Evolutionary conservation across 805 yeast species (phyloP).

Genomic region (Tetrapisispora arboricola): DNA sequence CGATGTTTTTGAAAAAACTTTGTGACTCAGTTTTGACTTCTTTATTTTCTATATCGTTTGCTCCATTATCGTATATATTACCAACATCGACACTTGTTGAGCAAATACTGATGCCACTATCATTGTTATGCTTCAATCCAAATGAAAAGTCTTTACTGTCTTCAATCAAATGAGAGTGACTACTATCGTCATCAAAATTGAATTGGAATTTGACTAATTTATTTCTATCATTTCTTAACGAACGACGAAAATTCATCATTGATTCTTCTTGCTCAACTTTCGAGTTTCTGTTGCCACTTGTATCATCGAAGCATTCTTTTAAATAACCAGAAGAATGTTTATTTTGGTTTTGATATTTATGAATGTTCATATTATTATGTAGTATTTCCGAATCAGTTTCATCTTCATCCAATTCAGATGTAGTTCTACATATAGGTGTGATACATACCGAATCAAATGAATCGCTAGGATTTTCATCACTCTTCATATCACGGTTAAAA

Average conservation of each 20-base stretch:
- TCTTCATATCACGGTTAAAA: no score
- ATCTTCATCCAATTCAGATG: background rate
- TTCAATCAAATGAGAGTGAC: background rate
- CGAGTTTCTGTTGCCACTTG: background rate
- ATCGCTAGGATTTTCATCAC: no score
- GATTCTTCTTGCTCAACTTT: background rate
- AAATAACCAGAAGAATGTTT: background rate
- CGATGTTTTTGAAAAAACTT: slow-evolving; percentile 1
- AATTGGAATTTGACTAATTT: slow-evolving; percentile 1
- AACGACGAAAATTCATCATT: background rate
- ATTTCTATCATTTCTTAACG: background rate
- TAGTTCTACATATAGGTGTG: slow-evolving; percentile 1
- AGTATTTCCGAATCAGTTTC: background rate
- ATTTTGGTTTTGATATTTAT: background rate
- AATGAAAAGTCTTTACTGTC: slow-evolving; percentile 1
- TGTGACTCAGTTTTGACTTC: background rate
- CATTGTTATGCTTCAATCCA: background rate
- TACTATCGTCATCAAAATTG: background rate
- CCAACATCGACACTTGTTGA: background rate
- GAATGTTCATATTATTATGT: background rate
- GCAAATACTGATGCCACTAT: slow-evolving; percentile 2
- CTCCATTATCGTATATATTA: background rate
- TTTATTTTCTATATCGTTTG: background rate
- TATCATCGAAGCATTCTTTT: no score
- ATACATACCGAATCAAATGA: slow-evolving; percentile 4